Evolutionary conservation across 139 green algal species (phyloP).

Genomic region (Chlorella sp.): DNA sequence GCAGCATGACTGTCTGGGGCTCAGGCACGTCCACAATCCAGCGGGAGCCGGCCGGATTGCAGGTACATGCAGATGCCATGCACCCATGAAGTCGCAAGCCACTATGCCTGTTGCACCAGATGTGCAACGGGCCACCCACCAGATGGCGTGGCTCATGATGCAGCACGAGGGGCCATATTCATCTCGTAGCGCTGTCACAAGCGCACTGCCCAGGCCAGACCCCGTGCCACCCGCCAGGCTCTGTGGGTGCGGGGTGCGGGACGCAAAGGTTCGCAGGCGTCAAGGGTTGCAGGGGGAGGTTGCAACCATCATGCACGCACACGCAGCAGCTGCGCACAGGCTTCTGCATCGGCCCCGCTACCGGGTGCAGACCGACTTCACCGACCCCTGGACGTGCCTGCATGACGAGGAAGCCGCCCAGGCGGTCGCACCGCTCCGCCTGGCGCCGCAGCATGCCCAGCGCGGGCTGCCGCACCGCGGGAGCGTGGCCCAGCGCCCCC

Average conservation of each 20-base stretch:
- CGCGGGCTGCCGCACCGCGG: slow-evolving; percentile 35
- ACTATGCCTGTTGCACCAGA: not conserved
- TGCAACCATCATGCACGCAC: no score
- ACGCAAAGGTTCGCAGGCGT: not conserved
- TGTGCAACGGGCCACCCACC: slow-evolving; percentile 48
- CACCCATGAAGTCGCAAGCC: no score
- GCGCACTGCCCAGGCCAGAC: slow-evolving; percentile 74
- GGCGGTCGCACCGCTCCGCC: slow-evolving; percentile 62
- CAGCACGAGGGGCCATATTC: slow-evolving; percentile 63
- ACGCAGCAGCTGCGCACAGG: no score
- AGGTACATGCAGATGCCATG: no score
- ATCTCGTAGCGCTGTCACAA: slow-evolving; percentile 71
- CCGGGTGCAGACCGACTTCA: no score
- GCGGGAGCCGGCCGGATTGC: no score
- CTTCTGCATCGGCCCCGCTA: no score
- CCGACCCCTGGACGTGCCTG: not conserved
- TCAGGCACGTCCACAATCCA: no score
- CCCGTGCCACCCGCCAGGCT: slow-evolving; percentile 87
- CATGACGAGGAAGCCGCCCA: slow-evolving; percentile 77
- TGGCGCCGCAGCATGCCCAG: slow-evolving; percentile 71
- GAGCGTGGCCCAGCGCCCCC: slow-evolving; percentile 73
- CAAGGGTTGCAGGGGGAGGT: no score
- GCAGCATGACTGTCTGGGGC: no score
- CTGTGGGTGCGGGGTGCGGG: slow-evolving; percentile 43
- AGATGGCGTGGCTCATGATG: slow-evolving; percentile 84